These are phyloP conservation scores for Zanthoxylum bungeanum DNA, from an alignment of 345 rosid genomes.

Conservation along the genomic window DNA sequence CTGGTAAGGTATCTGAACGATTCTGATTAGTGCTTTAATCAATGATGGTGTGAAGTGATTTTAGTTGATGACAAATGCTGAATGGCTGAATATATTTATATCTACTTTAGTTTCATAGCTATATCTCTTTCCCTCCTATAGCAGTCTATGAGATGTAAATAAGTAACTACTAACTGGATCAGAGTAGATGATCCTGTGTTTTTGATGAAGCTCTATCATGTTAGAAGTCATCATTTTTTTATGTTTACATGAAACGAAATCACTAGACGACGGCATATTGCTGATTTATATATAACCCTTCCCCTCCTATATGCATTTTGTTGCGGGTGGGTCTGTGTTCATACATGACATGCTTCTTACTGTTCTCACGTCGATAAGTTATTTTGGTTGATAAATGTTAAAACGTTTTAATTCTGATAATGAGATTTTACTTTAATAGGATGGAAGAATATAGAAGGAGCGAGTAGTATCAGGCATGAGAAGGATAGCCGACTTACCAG, in stretches of 20 bases:
- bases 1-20: too few relatives aligned
- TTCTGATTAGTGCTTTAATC: too few relatives aligned
- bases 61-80: neutral
- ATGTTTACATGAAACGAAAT: neutral
- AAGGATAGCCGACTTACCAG: slow-evolving; percentile 61
- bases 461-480: slow-evolving; percentile 59
- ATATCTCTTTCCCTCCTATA: neutral
- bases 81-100: neutral
- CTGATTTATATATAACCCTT: too few relatives aligned
- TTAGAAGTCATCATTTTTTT: neutral
- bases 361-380: neutral
- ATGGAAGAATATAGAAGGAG: slow-evolving; percentile 95
- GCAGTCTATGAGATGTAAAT: neutral
- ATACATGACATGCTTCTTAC: neutral
- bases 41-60: neutral
- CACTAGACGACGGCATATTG: neutral
- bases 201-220: neutral
- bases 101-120: neutral
- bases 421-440: slow-evolving; percentile 39
- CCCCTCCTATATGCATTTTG: too few relatives aligned
- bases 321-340: too few relatives aligned
- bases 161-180: too few relatives aligned
- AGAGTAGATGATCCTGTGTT: neutral
- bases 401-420: slow-evolving; percentile 8
- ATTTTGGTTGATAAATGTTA: neutral